A percentile compares a stretch with the other conserved stretches of the same genome.
phyloP scores from a whole-genome alignment of 768 basidiomycete species.

The Kwoniella bestiolae region DNA sequence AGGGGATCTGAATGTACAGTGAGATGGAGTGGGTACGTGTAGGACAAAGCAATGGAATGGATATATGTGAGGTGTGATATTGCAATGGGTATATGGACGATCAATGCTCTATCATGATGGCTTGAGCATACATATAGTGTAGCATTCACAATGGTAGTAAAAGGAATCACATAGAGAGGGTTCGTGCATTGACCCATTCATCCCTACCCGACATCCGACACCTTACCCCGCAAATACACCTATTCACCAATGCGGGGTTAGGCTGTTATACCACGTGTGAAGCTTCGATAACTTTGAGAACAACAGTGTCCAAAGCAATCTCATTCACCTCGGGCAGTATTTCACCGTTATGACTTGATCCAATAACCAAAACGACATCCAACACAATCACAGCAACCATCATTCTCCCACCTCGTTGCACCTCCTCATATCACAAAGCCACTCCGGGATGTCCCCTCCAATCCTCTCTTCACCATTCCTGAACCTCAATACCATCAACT shows the following conservation, averaged over 20 bases:
- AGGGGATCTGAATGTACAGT: too few species aligned
- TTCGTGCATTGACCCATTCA: neutral
- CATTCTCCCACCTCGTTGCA: too few species aligned
- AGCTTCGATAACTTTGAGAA: neutral
- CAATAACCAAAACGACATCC: too few species aligned
- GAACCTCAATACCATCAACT: conserved; percentile 27
- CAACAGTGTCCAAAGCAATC: neutral
- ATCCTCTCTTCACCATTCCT: conserved; percentile 43
- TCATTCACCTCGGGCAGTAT: neutral
- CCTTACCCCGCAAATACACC: neutral
- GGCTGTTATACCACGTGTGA: neutral
- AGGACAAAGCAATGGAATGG: neutral
- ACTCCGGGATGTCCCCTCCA: neutral
- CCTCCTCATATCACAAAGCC: too few species aligned
- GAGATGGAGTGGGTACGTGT: neutral
- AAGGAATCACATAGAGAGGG: neutral
- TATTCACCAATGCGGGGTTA: neutral
- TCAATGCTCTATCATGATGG: neutral
- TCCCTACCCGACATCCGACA: neutral
- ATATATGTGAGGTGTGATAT: too few species aligned
- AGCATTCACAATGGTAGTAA: too few species aligned
- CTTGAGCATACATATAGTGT: too few species aligned
- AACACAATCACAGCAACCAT: too few species aligned
- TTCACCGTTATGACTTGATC: too few species aligned
- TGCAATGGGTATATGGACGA: neutral